These are phyloP conservation scores for Naganishia cerealis DNA, from an alignment of 1,284 basidiomycete species.

Conservation along the genomic window DNA sequence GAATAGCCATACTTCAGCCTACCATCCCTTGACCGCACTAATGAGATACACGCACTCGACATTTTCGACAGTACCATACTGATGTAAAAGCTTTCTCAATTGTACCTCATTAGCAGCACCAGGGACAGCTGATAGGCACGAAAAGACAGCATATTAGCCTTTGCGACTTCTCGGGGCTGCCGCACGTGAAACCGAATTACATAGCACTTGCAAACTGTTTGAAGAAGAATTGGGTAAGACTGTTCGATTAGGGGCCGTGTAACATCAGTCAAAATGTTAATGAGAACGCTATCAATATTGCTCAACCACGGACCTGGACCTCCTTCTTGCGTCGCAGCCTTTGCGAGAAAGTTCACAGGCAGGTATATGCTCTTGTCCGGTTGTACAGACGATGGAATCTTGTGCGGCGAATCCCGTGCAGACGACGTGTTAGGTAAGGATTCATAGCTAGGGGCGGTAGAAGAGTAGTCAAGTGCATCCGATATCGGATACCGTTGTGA, in stretches of 20 bases:
- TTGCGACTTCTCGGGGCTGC: neutral
- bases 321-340: neutral
- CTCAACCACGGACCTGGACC: neutral
- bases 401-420: neutral
- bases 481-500: neutral
- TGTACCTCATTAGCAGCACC: neutral
- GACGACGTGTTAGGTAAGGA: neutral
- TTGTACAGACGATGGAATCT: neutral
- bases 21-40: neutral
- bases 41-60: neutral
- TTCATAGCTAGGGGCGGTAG: neutral
- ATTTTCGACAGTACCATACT: slow-evolving; percentile 8
- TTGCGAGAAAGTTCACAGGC: neutral
- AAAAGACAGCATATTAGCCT: neutral
- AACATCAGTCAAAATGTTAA: neutral
- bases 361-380: neutral
- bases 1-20: neutral
- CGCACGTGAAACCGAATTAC: neutral
- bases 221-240: neutral
- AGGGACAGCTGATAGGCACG: neutral
- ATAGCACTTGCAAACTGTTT: neutral
- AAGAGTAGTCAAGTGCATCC: neutral
- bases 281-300: neutral
- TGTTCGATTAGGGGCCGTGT: neutral
- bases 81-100: neutral